Base-by-base conservation (phyloP, 2,329 filamentous ascomycete species). In the Diaporthe batatas region DNA sequence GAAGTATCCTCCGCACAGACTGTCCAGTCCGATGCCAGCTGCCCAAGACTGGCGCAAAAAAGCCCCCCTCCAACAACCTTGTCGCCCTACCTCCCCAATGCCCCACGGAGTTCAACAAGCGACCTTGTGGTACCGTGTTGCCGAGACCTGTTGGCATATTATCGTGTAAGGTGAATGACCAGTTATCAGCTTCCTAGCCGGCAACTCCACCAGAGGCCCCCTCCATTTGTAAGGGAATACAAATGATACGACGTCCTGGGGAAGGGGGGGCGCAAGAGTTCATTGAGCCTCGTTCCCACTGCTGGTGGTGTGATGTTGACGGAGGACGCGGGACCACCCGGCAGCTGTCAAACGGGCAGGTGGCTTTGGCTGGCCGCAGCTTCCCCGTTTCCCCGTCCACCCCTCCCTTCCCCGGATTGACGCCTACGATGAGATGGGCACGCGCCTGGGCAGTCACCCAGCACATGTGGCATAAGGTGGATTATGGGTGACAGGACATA, bases 61-160 rank as follows among this genome's bases (percentile, higher is more conserved):
- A 65, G 10, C 34, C 6, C 25, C 25, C 34, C 59, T n/a, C 23
- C 10, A 44, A 18, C 29, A 65, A 36, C 21, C 42, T 51, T n/a
- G 29, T 36, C 42, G 18, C 29, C 59, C 25, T 18, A 21, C 44
- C 44, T 18, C 59, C 44, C 16, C 47, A 18, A 25, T 6, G 32
- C 62, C 62, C 44, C 62, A 36, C 47, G 62, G 32, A 67, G 29
- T 53, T 21, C 32, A 51, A 11, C 47, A 67, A 67, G 62, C 47
- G 62, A 67, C 62, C 62, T 67, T 47, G 62, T 53, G 62, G 39
- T 32, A 67, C 62, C 62, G 47, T 53, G n/a, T 49, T 67, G 62
- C 62, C 62, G 62, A 53, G 62, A 39, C 62, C 62, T 18, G 21
- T 21, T 53, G 32, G 47, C 62, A 67, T 16, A 39, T 53, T 34